Base-by-base conservation (phyloP, 129 eudicot species). In the Gnaphalium uliginosum region DNA sequence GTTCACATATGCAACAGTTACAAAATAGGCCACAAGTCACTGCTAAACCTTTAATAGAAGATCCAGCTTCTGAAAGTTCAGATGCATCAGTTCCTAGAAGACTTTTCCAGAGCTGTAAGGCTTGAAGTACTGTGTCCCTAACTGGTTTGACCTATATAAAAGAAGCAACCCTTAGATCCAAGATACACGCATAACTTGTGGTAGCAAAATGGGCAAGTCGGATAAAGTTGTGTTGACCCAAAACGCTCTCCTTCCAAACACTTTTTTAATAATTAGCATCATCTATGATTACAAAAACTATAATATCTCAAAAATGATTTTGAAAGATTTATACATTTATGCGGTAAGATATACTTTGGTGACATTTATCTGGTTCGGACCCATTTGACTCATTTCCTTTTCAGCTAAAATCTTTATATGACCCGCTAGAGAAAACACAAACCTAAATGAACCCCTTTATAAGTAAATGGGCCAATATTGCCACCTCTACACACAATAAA, bases 111-210 rank as follows among this genome's bases (percentile, higher is more conserved):
- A 90, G 86, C 71, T 86, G 89, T 76, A 93, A 84, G 68, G 98
- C 96, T 69, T 93, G 94, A 70, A 86, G 79, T 76, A 89, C 95
- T 10, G 88, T 77, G 76, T 93, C 98, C 84, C 98, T 88, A 67
- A 90, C 98, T 61, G 98, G 98, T 85, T 93, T 93, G 25, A 93
- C 96, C 98, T 93, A 81, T 71, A 78, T n/a, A 76, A 58, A 75
- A 56, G 23, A 75, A 50, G 32, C 4, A 68, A 32, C 23, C 1
- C 43, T 77, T 61, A 48, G 60, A 60, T 77, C 84, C 75, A 63
- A 83, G 53, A 57, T 77, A 54, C 53, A 66, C 69, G 17, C 53
- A 53, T 54, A 48, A 19, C 15, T 17, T 0, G 50, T 18, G 24
- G 15, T 7, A 8, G 70, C 27, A 33, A 66, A 66, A 15, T 3